phyloP scores from a whole-genome alignment of 2,329 filamentous ascomycete species.

The Pseudocercospora cruenta region DNA sequence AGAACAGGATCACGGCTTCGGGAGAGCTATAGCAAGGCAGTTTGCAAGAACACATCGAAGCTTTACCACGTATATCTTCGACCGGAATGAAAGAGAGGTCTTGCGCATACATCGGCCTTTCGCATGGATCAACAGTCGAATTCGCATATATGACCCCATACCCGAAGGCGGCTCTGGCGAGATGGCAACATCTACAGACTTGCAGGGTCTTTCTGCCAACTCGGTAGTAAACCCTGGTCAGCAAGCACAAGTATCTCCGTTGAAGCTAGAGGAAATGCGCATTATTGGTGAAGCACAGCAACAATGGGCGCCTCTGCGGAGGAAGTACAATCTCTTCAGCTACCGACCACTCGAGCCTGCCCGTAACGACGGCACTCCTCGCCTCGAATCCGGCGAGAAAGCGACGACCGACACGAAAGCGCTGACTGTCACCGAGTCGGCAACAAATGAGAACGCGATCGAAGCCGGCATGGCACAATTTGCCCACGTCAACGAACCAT shows the following conservation, averaged over 20 bases:
- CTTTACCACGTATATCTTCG: constrained; percentile 69
- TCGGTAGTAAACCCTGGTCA: constrained; percentile 48
- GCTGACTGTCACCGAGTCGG: constrained; percentile 52
- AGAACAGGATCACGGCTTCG: constrained; percentile 64
- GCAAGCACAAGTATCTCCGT: constrained; percentile 56
- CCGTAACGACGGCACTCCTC: constrained; percentile 39
- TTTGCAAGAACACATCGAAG: constrained; percentile 65
- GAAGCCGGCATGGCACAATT: constrained; percentile 61
- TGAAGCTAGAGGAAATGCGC: constrained; percentile 61
- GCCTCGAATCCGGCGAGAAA: constrained; percentile 41
- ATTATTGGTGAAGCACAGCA: constrained; percentile 67
- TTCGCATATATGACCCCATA: constrained; percentile 60
- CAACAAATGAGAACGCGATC: constrained; percentile 43
- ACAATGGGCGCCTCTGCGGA: constrained; percentile 63
- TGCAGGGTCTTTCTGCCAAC: constrained; percentile 50
- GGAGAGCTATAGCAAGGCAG: constrained; percentile 60
- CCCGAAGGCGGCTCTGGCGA: constrained; percentile 42
- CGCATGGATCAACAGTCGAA: constrained; percentile 64
- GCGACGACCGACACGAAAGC: constrained; percentile 50
- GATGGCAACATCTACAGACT: constrained; percentile 39
- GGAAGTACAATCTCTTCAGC: constrained; percentile 69
- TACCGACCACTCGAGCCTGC: constrained; percentile 49
- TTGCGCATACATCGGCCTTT: constrained; percentile 66
- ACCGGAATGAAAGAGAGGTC: constrained; percentile 62
- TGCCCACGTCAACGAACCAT: constrained; percentile 64